Percentiles rank a stretch among this genome's conserved stretches.
These are phyloP conservation scores for Sextonia rubra DNA, from an alignment of 164 flowering plant species.

Conservation along the genomic window DNA sequence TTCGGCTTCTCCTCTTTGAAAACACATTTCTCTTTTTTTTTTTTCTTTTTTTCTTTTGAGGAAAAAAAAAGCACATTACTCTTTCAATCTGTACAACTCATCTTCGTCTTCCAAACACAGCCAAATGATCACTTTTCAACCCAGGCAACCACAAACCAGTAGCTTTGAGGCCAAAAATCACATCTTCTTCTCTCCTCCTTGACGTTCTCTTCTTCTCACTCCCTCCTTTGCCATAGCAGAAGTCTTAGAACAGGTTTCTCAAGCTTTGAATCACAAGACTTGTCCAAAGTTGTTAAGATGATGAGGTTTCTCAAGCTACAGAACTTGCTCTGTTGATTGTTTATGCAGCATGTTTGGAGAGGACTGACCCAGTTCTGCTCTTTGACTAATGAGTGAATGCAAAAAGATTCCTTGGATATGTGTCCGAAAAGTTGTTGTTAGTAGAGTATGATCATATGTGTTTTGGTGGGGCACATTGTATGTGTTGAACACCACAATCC, in stretches of 20 bases:
- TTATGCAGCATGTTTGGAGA: no score
- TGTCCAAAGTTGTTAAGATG: slow-evolving; percentile 66
- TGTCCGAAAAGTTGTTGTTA: no score
- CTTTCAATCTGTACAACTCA: neutral
- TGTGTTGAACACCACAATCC: no score
- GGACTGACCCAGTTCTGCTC: no score
- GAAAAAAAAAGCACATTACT: slow-evolving; percentile 10
- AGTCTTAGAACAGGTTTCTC: slow-evolving; percentile 19
- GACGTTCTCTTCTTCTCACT: slow-evolving; percentile 19
- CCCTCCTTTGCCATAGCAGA: slow-evolving; percentile 26
- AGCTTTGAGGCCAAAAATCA: slow-evolving; percentile 5
- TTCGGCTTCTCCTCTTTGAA: slow-evolving; percentile 21
- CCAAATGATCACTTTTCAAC: slow-evolving; percentile 9
- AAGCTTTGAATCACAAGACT: slow-evolving; percentile 11
- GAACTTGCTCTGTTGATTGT: slow-evolving; percentile 65
- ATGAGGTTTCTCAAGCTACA: slow-evolving; percentile 88
- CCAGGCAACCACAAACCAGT: neutral
- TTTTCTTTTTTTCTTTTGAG: no score
- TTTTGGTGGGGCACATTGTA: no score
- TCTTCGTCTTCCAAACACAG: slow-evolving; percentile 8
- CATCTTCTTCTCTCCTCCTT: neutral
- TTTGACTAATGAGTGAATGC: no score
- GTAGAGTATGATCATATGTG: no score
- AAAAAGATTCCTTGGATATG: no score
- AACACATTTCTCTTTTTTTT: slow-evolving; percentile 10